Base-by-base conservation (phyloP, 306 rosid species). In the Oemleria cerasiformis region DNA sequence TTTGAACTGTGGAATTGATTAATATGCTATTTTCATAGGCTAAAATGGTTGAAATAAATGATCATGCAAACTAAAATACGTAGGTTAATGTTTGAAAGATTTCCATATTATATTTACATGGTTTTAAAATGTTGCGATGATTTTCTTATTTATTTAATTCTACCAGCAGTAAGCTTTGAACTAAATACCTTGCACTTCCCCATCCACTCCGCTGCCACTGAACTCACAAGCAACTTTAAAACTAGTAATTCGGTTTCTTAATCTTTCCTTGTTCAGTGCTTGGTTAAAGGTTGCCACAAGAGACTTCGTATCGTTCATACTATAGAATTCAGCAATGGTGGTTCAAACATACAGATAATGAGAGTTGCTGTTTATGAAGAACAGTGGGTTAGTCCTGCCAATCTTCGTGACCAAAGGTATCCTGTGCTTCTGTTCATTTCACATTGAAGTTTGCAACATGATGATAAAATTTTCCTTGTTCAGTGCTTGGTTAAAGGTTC, bases 251-350 rank as follows among this genome's bases (percentile, higher is more conserved):
- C 15, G 14, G 45, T 50, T 49, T 71, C 67, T 14, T 19, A 3
- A 70, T 54, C 34, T 54, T 65, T 77, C 65, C 19, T 73, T 68
- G 70, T 55, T 69, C 54, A 94, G 97, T 91, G 97, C 72, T 87
- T 94, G 81, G 98, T 93, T 48, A 94, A 91, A 83, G 97, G 98
- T 70, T 89, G 97, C 80, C 98, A 94, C 82, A 89, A 77, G 88
- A 87, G 98, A 77, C 84, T 94, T 50, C 94, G 97, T 13, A 76
- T 94, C 16, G 82, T 94, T 74, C 98, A 91, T 55, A 94, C 97
- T 41, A 89, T 94, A 75, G 97, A 94, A 75, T 91, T 94, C 82
- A 81, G 41, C 48, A 75, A 88, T 40, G 92, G 97, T 20, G 98
- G 97, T 74, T 83, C 97, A 6, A 84, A 91, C 81, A 89, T 94